phyloP scores from a whole-genome alignment of 176 grass and related monocot species.

The Oryza brachyantha region DNA sequence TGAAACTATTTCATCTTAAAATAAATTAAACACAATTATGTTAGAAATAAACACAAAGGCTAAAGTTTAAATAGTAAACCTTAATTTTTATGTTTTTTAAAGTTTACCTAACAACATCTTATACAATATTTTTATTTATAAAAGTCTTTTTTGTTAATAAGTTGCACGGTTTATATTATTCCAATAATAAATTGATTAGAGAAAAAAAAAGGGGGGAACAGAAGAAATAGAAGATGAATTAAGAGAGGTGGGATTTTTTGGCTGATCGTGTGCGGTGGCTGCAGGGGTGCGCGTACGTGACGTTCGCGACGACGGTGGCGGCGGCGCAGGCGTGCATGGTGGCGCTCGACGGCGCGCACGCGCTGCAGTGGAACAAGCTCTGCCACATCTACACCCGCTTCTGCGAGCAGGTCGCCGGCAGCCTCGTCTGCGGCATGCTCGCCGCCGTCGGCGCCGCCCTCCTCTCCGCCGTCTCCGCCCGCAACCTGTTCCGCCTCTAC shows the following conservation, averaged over 20 bases:
- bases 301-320: conserved; percentile 63
- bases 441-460: conserved; percentile 44
- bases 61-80: no score
- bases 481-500: conserved; percentile 71
- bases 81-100: no score
- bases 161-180: no score
- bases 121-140: no score
- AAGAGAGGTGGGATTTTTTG: neutral
- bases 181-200: no score
- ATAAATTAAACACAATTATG: no score
- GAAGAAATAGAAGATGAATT: no score
- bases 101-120: no score
- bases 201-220: no score
- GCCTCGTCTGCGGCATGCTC: conserved; percentile 50
- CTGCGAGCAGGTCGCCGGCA: conserved; percentile 73
- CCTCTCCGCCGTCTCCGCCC: conserved; percentile 63
- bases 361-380: conserved; percentile 79
- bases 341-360: conserved; percentile 45
- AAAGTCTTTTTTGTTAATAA: no score
- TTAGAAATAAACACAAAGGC: no score
- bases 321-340: conserved; percentile 60
- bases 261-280: neutral
- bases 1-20: no score
- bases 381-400: conserved; percentile 96
- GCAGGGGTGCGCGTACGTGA: conserved; percentile 48